Base-by-base conservation (phyloP, 306 rosid genomes). In the Vigna mungo region DNA sequence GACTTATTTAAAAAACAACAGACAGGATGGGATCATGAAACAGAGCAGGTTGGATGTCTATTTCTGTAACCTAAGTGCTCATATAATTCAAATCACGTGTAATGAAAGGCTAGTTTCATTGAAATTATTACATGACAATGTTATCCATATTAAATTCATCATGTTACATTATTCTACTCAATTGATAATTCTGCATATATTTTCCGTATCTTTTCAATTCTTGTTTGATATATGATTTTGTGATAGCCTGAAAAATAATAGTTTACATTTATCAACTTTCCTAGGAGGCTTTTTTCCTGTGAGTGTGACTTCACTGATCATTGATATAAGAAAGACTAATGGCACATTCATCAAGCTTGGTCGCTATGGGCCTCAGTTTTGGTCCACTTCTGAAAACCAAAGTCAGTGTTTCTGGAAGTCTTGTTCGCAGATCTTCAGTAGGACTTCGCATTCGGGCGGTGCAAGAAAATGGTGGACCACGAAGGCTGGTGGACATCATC, bases 401-500 rank as follows among this genome's bases (percentile, higher is more conserved):
- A 86, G 74, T 47, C 43, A 27, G 30, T 65, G 83, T 75, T 47
- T 75, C 77, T 67, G 68, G 89, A 75, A 79, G 55, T 25, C 63
- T 80, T 32, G 18, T 21, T 18, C 65, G 83, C 49, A 87, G 84
- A 80, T 80, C 89, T 71, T 82, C 89, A 17, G 68, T 77, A 3
- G 55, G 84, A 83, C 66, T 90, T 78, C 78, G 79, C 20, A 53
- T 94, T 46, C 85, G 18, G 52, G 97, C 98, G 2, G 97, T 85
- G 78, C 96, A 90, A 78, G 98, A 94, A 41, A 85, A 80, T 30
- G 95, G 92, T 61, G 96, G 93, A 70, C 87, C 93, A 65, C 78
- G 90, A 37, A 94, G 98, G 79, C 89, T 94, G 14, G 94, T 94
- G 23, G 97, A 94, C 84, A 94, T 94, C 16, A 86, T 94, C 53